Base-by-base conservation (phyloP, 1,284 basidiomycete genomes). In the Ceratobasidium sp. region DNA sequence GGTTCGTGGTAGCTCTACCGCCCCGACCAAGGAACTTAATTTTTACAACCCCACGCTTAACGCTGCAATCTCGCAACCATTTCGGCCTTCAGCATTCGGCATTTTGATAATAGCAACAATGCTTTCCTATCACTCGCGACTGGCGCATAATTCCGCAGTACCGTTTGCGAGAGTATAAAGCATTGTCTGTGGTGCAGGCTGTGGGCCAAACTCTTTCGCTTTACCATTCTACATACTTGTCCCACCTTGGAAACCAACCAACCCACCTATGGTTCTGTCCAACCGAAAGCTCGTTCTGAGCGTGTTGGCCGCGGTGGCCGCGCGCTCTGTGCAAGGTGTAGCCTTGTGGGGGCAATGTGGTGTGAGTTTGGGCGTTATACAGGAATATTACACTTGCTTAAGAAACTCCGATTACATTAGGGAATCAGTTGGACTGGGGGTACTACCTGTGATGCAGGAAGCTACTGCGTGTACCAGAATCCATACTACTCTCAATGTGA, bases 321-420 rank as follows among this genome's bases (percentile, higher is more conserved):
- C 19, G 5, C 64, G 48, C 22, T 53, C 64, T 39, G 64, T 54
- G 16, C 64, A 66, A 24, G 64, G 29, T 41, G 62, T 74, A n/a
- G 54, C 75, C 29, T 34, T 74, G n/a, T 76, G 51, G 29, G 72
- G 72, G 7, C 75, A 76, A 54, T 76, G 75, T 39, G 75, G 75
- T 29, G 75, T 76, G 41, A 51, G 72, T 61, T 31, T 56, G 9
- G 9, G 27, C 11, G 13, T 29, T 46, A 3, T 34, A 6, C 24
- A 13, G 5, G 43, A 13, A 39, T 41, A 1, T 5, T 16, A 13
- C n/a, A 9, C 39, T 49, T 19, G 19, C 11, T 22, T 31, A 27
- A 22, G 31, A 13, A 41, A 34, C 13, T 11, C 7, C 41, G 2
- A 48, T 53, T 13, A 22, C 11, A 16, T 34, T 34, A 76, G 75